Conservation (phyloP, 2,329 filamentous ascomycete species). For the Penicillium sp. region DNA sequence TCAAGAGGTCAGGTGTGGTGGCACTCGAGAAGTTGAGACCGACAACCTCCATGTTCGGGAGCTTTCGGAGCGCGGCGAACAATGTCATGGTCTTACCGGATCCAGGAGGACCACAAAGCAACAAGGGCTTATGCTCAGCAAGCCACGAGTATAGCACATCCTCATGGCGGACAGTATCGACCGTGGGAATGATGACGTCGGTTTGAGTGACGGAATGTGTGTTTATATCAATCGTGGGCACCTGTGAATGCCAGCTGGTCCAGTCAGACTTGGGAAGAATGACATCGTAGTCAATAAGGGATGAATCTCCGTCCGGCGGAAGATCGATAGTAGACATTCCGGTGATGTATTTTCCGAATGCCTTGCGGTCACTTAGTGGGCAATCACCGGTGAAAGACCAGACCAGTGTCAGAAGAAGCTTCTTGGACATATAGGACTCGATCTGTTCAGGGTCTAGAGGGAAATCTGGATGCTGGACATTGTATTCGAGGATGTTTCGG, state of each 20-base stretch:
- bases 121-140: slow-evolving; percentile 93
- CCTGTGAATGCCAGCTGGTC: slow-evolving; percentile 90
- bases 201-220: slow-evolving; percentile 98
- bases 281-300: slow-evolving; percentile 93
- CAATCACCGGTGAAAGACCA: slow-evolving; percentile 98
- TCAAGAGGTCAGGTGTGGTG: slow-evolving; percentile 92
- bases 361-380: slow-evolving; percentile 79
- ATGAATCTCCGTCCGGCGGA: slow-evolving; percentile 71
- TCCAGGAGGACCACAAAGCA: slow-evolving; percentile 94
- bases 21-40: slow-evolving; percentile 99
- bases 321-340: slow-evolving; percentile 82
- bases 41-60: slow-evolving; percentile 98
- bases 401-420: slow-evolving; percentile 83
- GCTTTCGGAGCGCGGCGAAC: slow-evolving; percentile 92
- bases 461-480: slow-evolving; percentile 90
- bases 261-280: slow-evolving; percentile 82
- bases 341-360: slow-evolving; percentile 80
- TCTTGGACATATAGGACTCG: slow-evolving; percentile 88
- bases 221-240: slow-evolving; percentile 92
- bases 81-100: slow-evolving; percentile 99
- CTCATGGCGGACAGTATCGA: slow-evolving; percentile 96
- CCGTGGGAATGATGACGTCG: slow-evolving; percentile 94
- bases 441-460: slow-evolving; percentile 86
- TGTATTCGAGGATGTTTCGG: slow-evolving; percentile 91
- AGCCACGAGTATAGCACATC: slow-evolving; percentile 99